Percentiles rank a stretch among this genome's conserved stretches.
Evolutionary conservation across 768 basidiomycete species (phyloP).

Genomic region (Cystofilobasidium bisporidii): DNA sequence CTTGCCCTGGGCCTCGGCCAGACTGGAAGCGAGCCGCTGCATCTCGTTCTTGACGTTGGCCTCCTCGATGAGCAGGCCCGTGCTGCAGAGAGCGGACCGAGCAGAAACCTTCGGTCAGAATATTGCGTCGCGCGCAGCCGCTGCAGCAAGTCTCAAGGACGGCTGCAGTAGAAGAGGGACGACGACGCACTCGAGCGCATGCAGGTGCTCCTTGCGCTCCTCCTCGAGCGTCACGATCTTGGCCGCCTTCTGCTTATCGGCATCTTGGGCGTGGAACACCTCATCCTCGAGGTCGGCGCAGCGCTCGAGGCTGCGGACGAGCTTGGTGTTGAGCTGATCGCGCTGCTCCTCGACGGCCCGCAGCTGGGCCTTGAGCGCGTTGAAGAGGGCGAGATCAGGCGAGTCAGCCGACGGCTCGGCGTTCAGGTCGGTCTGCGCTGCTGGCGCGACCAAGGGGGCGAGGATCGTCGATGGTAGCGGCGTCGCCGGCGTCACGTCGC

Average conservation of each 20-base stretch:
- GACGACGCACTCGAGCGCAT: slow-evolving; percentile 55
- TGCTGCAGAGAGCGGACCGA: slow-evolving; percentile 36
- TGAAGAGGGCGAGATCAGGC: neutral
- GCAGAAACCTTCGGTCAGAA: too few relatives aligned
- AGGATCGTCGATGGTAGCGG: neutral
- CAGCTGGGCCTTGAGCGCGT: slow-evolving; percentile 17
- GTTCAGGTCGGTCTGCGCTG: neutral
- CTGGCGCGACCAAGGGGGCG: neutral
- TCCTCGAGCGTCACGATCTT: slow-evolving; percentile 70
- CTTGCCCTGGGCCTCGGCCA: slow-evolving; percentile 86
- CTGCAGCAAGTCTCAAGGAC: too few relatives aligned
- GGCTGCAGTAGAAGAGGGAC: too few relatives aligned
- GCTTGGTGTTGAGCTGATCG: slow-evolving; percentile 36
- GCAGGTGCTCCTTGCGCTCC: slow-evolving; percentile 75
- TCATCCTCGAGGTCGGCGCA: slow-evolving; percentile 89
- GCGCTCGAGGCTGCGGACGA: slow-evolving; percentile 82
- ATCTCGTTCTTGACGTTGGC: slow-evolving; percentile 78
- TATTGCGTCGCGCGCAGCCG: too few relatives aligned
- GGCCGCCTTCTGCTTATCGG: slow-evolving; percentile 52
- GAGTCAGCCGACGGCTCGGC: neutral
- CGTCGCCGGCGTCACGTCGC: neutral
- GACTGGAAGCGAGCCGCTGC: slow-evolving; percentile 82
- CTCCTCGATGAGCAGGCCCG: slow-evolving; percentile 84
- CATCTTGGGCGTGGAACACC: slow-evolving; percentile 46
- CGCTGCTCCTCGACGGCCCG: slow-evolving; percentile 20